Evolutionary conservation across 2,329 filamentous ascomycete genomes (phyloP).

Genomic region (Thermoascus crustaceus): DNA sequence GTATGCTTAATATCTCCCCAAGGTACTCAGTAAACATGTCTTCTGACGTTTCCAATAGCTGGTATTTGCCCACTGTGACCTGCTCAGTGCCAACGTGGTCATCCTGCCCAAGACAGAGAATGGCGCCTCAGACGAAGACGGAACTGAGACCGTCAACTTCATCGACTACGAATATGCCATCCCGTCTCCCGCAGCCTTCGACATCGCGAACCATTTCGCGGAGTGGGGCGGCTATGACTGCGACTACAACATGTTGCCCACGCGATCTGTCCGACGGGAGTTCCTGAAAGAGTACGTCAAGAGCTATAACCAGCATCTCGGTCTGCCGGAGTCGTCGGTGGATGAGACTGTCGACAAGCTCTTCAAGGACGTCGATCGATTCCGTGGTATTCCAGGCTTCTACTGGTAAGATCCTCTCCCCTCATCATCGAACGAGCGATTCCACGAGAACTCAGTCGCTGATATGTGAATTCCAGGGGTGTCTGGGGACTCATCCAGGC

Average conservation of each 20-base stretch:
- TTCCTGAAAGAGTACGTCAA: conserved; percentile 80
- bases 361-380: conserved; percentile 73
- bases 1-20: conserved; percentile 37
- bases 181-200: conserved; percentile 88
- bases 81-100: conserved; percentile 95
- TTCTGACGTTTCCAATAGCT: too few species aligned
- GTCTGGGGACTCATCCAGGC: conserved; percentile 96
- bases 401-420: conserved; percentile 44
- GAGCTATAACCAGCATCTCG: conserved; percentile 55
- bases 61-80: conserved; percentile 90
- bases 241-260: conserved; percentile 77
- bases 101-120: conserved; percentile 48
- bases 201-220: conserved; percentile 95
- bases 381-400: conserved; percentile 82
- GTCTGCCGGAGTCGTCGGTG: conserved; percentile 34
- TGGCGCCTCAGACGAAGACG: conserved; percentile 22
- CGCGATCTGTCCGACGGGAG: conserved; percentile 61
- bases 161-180: conserved; percentile 99
- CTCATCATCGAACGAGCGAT: background rate
- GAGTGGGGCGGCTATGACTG: conserved; percentile 98
- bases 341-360: conserved; percentile 61
- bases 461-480: conserved; percentile 54
- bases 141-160: conserved; percentile 59
- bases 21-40: too few species aligned
- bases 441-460: background rate